Evolutionary conservation across 441 rosid species (phyloP), one percentile per base, ranked within the genome.

Genomic region (Jatropha podagrica): DNA sequence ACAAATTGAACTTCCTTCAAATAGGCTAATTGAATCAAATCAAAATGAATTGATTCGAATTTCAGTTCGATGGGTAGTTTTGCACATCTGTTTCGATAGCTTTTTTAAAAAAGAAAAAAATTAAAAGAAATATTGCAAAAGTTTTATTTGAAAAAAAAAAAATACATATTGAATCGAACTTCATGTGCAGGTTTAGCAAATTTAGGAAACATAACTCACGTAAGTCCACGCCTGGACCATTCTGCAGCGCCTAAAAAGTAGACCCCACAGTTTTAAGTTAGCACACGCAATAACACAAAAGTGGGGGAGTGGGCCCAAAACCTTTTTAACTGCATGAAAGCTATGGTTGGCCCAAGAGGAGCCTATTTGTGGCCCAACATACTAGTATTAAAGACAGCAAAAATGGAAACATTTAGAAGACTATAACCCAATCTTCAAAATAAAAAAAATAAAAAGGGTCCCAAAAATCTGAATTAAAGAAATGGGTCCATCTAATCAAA

Each of bases 321-420:
- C 23, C 63, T 26, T 76, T 76, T 56, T 13, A 2, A n/a, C 9
- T 61, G 17, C 2, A 38, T 40, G 54, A 38, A 65, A 65, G 65
- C 71, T 54, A 26, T 51, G 0, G 9, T 17, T 38, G 69, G 74
- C 70, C 79, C 79, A 76, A 42, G 65, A 61, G 74, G 79, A 27
- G 69, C 79, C 74, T 52, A 4, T 23, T 13, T 44, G 70, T 59
- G 62, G 54, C 69, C 78, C 73, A 66, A 66, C 5, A 0, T 8
- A 10, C 4, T 41, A 8, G 26, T 12, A 26, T n/a, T 32, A 69
- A 49, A 68, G 11, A 27, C 26, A 17, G 13, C 8, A 74, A 1
- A 65, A 5, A 65, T 40, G 18, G 17, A 23, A 23, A 0, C 23
- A 23, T 23, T 23, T 23, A 23, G 23, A 23, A 23, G 23, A 23